Conservation (phyloP, 306 rosid species). For the Gynostemma pentaphyllum region DNA sequence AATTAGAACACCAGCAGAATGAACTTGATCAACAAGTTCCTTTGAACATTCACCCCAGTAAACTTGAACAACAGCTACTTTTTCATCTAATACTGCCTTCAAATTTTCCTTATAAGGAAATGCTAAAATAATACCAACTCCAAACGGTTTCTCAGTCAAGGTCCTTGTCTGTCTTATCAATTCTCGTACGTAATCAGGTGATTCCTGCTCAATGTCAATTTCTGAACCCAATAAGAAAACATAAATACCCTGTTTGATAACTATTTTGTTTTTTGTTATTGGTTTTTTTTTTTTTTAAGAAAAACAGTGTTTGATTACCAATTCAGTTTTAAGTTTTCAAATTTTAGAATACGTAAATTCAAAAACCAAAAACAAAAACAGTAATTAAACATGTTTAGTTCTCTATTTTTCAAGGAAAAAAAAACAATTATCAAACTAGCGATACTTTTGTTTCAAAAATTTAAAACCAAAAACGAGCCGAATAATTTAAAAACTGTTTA, state of each 20-base stretch:
- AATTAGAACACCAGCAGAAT: slow-evolving; percentile 59
- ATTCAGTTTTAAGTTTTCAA: too few relatives aligned
- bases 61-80: slow-evolving; percentile 64
- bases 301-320: too few relatives aligned
- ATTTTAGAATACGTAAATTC: too few relatives aligned
- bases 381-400: too few relatives aligned
- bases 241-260: neutral
- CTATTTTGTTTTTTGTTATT: neutral
- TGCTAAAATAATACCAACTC: slow-evolving; percentile 63
- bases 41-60: slow-evolving; percentile 71
- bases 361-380: too few relatives aligned
- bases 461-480: too few relatives aligned
- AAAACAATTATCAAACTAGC: too few relatives aligned
- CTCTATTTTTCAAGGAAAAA: too few relatives aligned
- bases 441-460: too few relatives aligned
- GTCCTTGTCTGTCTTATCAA: slow-evolving; percentile 51
- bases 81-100: slow-evolving; percentile 56
- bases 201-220: too few relatives aligned
- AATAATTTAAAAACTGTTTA: too few relatives aligned
- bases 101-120: slow-evolving; percentile 69
- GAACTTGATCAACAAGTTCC: slow-evolving; percentile 55
- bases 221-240: too few relatives aligned
- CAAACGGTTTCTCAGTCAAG: slow-evolving; percentile 74
- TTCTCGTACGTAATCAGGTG: slow-evolving; percentile 53
- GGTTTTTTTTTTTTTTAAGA: neutral